phyloP scores from a whole-genome alignment of 441 rosid species.

The Codiaeum variegatum region DNA sequence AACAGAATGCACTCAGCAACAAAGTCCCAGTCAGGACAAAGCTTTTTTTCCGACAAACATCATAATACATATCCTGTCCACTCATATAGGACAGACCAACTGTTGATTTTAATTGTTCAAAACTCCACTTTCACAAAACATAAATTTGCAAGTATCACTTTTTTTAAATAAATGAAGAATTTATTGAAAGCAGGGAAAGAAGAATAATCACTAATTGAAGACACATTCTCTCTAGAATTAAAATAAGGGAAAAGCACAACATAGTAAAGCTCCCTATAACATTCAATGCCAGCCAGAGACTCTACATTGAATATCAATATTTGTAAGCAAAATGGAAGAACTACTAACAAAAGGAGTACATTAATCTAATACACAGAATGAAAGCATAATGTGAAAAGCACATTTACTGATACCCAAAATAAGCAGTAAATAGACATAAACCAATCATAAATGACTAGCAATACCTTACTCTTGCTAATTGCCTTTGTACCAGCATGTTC shows the following conservation, averaged over 20 bases:
- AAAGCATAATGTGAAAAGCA: background rate
- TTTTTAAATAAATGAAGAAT: background rate
- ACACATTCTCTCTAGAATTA: background rate
- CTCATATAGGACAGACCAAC: background rate
- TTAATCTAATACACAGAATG: background rate
- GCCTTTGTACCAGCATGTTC: conserved; percentile 56
- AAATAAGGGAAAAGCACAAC: background rate
- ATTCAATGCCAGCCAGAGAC: background rate
- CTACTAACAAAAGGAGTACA: too few relatives aligned
- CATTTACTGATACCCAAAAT: background rate
- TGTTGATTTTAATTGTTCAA: background rate
- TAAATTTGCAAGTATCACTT: background rate
- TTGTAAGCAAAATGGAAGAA: background rate
- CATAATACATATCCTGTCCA: background rate
- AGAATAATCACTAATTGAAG: background rate
- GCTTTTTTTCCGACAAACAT: background rate
- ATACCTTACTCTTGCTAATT: conserved; percentile 79
- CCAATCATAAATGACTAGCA: conserved; percentile 1
- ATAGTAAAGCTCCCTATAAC: background rate
- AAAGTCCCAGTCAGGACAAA: background rate
- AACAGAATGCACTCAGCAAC: background rate
- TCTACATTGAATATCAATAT: background rate
- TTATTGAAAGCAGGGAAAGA: background rate
- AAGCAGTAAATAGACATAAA: background rate
- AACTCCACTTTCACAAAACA: background rate